Evolutionary conservation across 2,329 filamentous ascomycete genomes (phyloP).

Genomic region (Penicillium sp.): DNA sequence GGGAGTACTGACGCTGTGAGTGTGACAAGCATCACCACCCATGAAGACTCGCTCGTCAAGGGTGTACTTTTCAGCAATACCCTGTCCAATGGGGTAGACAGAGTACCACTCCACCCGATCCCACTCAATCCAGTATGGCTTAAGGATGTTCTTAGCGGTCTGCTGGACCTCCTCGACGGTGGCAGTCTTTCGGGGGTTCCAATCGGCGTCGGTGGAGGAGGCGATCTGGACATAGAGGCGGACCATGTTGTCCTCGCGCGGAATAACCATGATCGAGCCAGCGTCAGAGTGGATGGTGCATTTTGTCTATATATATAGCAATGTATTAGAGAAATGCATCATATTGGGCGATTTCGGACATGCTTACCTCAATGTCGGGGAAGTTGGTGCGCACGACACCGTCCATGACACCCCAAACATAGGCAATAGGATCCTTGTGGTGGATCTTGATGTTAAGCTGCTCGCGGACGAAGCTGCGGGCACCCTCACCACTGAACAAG

Average conservation of each 20-base stretch:
- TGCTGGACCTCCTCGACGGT: conserved; percentile 59
- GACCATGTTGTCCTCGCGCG: conserved; percentile 50
- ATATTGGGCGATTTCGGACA: not conserved
- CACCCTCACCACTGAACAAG: conserved; percentile 62
- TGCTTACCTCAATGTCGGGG: conserved; percentile 57
- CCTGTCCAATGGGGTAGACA: conserved; percentile 64
- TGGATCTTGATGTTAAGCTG: conserved; percentile 64
- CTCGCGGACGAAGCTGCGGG: conserved; percentile 59
- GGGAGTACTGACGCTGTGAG: conserved; percentile 44
- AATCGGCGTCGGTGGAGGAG: conserved; percentile 60
- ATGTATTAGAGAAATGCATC: not conserved
- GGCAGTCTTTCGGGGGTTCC: conserved; percentile 59
- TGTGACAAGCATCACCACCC: conserved; percentile 64
- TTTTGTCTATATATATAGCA: conserved; percentile 52
- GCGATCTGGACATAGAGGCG: conserved; percentile 57
- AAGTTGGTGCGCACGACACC: conserved; percentile 62
- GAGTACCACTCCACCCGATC: conserved; percentile 66
- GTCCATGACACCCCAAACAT: conserved; percentile 67
- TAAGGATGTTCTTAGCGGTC: conserved; percentile 57
- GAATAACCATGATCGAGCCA: conserved; percentile 63
- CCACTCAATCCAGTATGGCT: conserved; percentile 61
- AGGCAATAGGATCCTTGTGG: conserved; percentile 61
- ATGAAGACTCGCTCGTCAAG: conserved; percentile 64
- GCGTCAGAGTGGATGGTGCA: conserved; percentile 65
- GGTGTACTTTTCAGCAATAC: conserved; percentile 63